These are phyloP conservation scores for Kodamaea leandrae DNA, from an alignment of 805 yeast genomes.

Conservation along the genomic window DNA sequence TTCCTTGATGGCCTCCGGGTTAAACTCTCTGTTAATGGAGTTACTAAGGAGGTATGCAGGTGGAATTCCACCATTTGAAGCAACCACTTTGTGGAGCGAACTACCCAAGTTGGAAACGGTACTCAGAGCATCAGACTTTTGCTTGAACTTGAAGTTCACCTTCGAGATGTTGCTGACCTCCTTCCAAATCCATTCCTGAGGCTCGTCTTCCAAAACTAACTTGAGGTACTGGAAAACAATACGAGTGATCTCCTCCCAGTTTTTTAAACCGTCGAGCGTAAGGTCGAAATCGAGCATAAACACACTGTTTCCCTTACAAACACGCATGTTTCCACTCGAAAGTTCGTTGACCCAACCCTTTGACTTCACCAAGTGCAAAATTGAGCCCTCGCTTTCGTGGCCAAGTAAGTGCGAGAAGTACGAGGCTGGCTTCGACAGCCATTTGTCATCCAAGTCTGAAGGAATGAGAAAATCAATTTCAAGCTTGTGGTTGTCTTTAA, in stretches of 20 bases:
- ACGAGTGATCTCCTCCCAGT: constrained; percentile 60
- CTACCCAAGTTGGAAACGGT: constrained; percentile 72
- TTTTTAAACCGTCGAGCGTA: constrained; percentile 65
- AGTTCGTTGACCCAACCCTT: constrained; percentile 77
- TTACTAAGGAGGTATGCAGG: constrained; percentile 59
- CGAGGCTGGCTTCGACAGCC: constrained; percentile 68
- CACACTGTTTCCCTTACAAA: constrained; percentile 63
- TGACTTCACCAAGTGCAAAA: constrained; percentile 64
- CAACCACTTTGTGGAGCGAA: constrained; percentile 48
- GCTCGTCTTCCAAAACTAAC: constrained; percentile 52
- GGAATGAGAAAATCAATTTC: constrained; percentile 73
- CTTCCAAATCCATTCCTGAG: constrained; percentile 76
- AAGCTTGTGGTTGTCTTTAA: constrained; percentile 71
- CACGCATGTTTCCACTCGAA: constrained; percentile 66
- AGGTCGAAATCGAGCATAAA: constrained; percentile 73
- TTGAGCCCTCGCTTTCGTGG: constrained; percentile 88
- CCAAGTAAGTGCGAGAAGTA: constrained; percentile 83
- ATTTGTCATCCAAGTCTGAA: constrained; percentile 56
- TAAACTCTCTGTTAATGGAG: constrained; percentile 55
- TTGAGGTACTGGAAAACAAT: constrained; percentile 71
- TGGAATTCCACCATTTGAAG: constrained; percentile 45
- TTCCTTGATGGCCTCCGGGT: constrained; percentile 50
- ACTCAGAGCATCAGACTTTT: constrained; percentile 66
- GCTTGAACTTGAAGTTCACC: constrained; percentile 74
- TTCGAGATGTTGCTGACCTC: constrained; percentile 70